Evolutionary conservation across 2,329 filamentous ascomycete genomes (phyloP), one percentile per base, ranked within the genome.

Genomic region (Calonectria ilicicola): DNA sequence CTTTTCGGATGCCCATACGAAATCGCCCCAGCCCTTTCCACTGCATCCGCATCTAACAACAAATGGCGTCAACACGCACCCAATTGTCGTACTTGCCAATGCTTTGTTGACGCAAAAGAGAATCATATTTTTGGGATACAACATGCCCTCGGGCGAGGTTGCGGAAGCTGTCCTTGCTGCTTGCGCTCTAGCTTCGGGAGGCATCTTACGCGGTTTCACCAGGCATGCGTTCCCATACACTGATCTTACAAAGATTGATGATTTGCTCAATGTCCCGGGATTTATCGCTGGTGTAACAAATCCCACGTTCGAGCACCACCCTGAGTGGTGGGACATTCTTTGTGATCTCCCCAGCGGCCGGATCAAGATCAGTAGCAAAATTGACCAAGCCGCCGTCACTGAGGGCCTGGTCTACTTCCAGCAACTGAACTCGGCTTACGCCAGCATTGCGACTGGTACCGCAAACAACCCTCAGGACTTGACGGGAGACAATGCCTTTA

Each of bases 211-310:
- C 70, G 97, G 97, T 32, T 99, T 99, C 84, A 98, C 96, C 10
- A 91, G 97, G 21, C 95, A 98, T 84, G 97, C 97, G 0, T 99
- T 99, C 81, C 97, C 97, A 2, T 99, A 99, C 81, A 99, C 97
- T 1, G 97, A 99, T 85, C 89, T 99, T 51, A 98, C 95, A 75
- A 99, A 99, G 85, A 96, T 99, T 72, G 97, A 99, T 77, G 97
- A 98, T 82, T 89, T 99, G 14, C 89, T 99, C 60, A 96, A 97
- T 79, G 97, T 99, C 0, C 96, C 97, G 8, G 97, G 97, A 2
- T 99, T 99, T 84, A 98, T 99, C 79, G 97, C 97, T 3, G 97
- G 97, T 70, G 97, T 99, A 47, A 99, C 96, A 1, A 99, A 99
- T 81, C 97, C 97, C 7, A 96, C 95, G 0, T 99, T 99, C 82